Base-by-base conservation (phyloP, 768 basidiomycete genomes). In the Boletus coccyginus region DNA sequence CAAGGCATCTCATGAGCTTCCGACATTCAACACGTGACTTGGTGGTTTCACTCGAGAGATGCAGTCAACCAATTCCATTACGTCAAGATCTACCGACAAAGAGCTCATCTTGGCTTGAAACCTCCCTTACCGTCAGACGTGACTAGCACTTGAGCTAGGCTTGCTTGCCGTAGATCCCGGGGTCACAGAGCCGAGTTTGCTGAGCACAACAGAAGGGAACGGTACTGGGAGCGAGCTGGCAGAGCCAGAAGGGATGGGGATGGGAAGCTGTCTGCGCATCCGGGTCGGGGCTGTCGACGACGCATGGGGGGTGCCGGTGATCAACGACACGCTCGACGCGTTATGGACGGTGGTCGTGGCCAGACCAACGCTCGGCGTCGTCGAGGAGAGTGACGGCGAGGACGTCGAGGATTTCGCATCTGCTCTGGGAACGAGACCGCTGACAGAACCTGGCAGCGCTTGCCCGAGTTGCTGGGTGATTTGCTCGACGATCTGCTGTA, bases 11-110 rank as follows among this genome's bases (percentile, higher is more conserved):
- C 57, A 32, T 45, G 41, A 56, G 41, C 27, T 49, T 42, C 21
- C 46, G 46, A 48, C 24, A 29, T 31, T 14, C 38, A n/a, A 38
- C 38, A 38, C 47, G 36, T 44, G 38, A 49, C 52, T 43, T n/a
- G 32, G 17, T 33, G 5, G 21, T 9, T 31, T 62, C 58, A 62
- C 56, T 46, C 64, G 4, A 52, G n/a, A 44, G 3, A 52, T 69
- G 41, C 65, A 66, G 62, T 57, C 62, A 67, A 68, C 65, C 64
- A 60, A 47, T 50, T 69, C 53, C 55, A 69, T 69, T 67, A 58
- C 46, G 21, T 56, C n/a, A 57, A 51, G 35, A 57, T 46, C 43
- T 64, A 64, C 62, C 9, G 47, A 59, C 57, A 61, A 21, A 55
- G 31, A 48, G 32, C 42, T 38, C 11, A 27, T 49, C 44, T 35